A percentile compares a stretch with the other conserved stretches of the same genome.
Evolutionary conservation across 2,329 filamentous ascomycete genomes (phyloP).

Genomic region (Phaeosphaeriaceae sp.): DNA sequence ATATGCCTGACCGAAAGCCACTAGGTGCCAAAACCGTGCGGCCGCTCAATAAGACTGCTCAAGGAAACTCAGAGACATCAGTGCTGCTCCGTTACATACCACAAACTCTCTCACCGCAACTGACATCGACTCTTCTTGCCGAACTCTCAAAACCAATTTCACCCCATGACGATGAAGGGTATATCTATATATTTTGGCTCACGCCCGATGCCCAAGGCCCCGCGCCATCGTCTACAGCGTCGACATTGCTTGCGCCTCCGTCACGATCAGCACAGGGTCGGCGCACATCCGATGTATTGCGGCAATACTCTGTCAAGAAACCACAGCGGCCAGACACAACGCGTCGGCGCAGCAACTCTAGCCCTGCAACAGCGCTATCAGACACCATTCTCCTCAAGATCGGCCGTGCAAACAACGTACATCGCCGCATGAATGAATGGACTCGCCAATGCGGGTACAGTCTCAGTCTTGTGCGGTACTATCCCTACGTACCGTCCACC

Average conservation of each 20-base stretch:
- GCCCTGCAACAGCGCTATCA: constrained; percentile 30
- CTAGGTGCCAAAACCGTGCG: constrained; percentile 30
- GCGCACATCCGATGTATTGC: constrained; percentile 41
- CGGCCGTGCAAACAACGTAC: constrained; percentile 78
- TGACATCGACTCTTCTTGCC: constrained; percentile 71
- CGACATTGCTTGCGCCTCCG: constrained; percentile 59
- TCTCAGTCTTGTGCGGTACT: constrained; percentile 86
- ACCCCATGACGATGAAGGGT: constrained; percentile 75
- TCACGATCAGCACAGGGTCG: constrained; percentile 46
- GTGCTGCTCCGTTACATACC: constrained; percentile 73
- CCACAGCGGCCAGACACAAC: constrained; percentile 12
- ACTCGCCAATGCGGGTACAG: constrained; percentile 89
- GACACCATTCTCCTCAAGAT: constrained; percentile 73
- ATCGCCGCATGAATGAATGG: constrained; percentile 91
- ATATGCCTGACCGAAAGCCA: constrained; percentile 30
- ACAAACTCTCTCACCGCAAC: constrained; percentile 67
- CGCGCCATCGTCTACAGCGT: constrained; percentile 56
- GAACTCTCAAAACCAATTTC: constrained; percentile 81
- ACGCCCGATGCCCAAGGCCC: constrained; percentile 67
- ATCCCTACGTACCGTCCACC: constrained; percentile 70
- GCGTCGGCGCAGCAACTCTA: constrained; percentile 6
- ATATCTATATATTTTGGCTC: constrained; percentile 99
- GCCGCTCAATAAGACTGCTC: constrained; percentile 28
- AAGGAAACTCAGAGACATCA: constrained; percentile 42
- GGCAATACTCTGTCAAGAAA: constrained; percentile 39